A percentile compares a stretch with the other conserved stretches of the same genome.
These are phyloP conservation scores for Coemansia sp. DNA, from an alignment of 192 early-diverging fungal species.

Conservation along the genomic window DNA sequence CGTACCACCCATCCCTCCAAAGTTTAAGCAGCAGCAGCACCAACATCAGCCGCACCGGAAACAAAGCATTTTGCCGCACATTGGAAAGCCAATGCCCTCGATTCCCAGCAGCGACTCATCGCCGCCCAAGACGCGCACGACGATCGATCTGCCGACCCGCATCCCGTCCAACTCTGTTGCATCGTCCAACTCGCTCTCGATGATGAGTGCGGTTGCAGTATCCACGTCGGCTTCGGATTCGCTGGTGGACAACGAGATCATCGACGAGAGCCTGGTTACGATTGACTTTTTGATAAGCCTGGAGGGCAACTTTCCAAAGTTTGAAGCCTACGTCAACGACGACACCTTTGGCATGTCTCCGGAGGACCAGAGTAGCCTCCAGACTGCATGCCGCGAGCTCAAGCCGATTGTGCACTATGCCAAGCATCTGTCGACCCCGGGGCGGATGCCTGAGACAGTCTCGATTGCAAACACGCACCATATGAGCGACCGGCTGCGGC, in stretches of 20 bases:
- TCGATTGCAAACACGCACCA: slow-evolving; percentile 5
- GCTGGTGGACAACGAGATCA: slow-evolving; percentile 39
- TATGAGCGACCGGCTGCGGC: slow-evolving; percentile 10
- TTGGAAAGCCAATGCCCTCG: too few relatives aligned
- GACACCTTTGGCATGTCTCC: not conserved
- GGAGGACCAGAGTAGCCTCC: slow-evolving; percentile 5
- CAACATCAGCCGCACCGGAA: not conserved
- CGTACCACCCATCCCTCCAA: slow-evolving; percentile 8
- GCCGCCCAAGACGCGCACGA: slow-evolving; percentile 6
- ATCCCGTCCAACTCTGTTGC: not conserved
- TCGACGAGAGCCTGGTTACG: slow-evolving; percentile 44
- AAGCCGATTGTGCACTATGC: slow-evolving; percentile 48
- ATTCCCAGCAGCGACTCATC: not conserved
- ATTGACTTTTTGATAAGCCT: slow-evolving; percentile 46
- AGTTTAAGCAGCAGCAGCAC: not conserved
- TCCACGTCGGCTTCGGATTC: slow-evolving; percentile 23
- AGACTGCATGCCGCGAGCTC: slow-evolving; percentile 33
- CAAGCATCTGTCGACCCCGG: slow-evolving; percentile 31
- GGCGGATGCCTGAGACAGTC: slow-evolving; percentile 14
- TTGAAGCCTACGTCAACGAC: slow-evolving; percentile 19
- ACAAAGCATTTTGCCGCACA: too few relatives aligned
- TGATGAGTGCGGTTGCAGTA: slow-evolving; percentile 18
- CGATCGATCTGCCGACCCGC: slow-evolving; percentile 28
- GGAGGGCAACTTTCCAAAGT: slow-evolving; percentile 34
- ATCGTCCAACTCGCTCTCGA: slow-evolving; percentile 3